phyloP scores from a whole-genome alignment of 129 eudicot species.

The Arctium lappa region DNA sequence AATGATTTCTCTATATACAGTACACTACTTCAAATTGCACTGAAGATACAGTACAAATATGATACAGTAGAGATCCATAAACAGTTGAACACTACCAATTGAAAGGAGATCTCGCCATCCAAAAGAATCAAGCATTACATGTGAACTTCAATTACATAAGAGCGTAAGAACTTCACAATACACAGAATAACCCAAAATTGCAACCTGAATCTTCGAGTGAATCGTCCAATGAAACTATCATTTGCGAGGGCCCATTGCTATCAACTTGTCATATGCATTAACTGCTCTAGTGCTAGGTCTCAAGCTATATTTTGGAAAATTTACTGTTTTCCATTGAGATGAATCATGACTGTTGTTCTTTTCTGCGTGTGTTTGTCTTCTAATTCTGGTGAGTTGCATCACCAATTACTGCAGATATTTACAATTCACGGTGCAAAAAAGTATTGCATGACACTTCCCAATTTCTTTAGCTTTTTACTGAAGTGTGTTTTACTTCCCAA shows the following conservation, averaged over 20 bases:
- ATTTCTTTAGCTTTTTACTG: neutral
- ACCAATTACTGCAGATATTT: neutral
- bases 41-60: neutral
- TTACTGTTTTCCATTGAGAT: constrained; percentile 9
- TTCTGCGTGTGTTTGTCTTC: constrained; percentile 8
- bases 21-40: neutral
- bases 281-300: neutral
- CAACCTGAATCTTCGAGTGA: neutral
- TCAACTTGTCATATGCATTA: constrained; percentile 24
- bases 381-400: constrained; percentile 3
- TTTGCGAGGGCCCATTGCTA: neutral
- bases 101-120: neutral
- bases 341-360: constrained; percentile 17
- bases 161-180: neutral
- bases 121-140: neutral
- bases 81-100: neutral
- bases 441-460: neutral
- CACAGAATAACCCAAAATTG: neutral
- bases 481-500: neutral
- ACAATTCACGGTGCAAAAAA: neutral
- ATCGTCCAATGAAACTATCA: neutral
- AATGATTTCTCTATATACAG: neutral
- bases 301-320: neutral
- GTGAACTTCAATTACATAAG: neutral
- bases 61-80: neutral